Base-by-base conservation (phyloP, 352 stramenopile genomes). In the Elongisporangium senticosum region DNA sequence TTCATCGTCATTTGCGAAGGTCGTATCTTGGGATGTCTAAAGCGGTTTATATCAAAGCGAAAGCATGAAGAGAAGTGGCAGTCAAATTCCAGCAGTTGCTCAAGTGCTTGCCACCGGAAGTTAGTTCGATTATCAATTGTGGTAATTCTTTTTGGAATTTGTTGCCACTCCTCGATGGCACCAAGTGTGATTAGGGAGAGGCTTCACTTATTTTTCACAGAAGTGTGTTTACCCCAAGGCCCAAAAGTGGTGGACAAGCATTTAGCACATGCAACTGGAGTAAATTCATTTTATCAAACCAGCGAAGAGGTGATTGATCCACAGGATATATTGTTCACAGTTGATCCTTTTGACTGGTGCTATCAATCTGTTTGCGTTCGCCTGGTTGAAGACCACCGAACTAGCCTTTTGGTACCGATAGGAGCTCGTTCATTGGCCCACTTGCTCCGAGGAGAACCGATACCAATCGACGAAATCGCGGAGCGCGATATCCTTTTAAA, bases 331-430 rank as follows among this genome's bases (percentile, higher is more conserved):
- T 54, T 83, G 43, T 51, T 87, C 10, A 49, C 61, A 0, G 56
- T 90, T 4, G 80, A 89, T 43, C 68, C 78, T 4, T 87, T 89
- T 21, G 72, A 90, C 58, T 90, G 80, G 80, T 75, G 69, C 48
- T 79, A 69, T 33, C 61, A 73, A 15, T 47, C 71, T 19, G 52
- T 75, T 17, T 84, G 64, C 17, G 59, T 23, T 48, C 52, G 37
- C 15, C 60, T 75, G 55, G 17, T 54, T 10, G 55, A 64, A 51
- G 63, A 76, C 23, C 50, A 69, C 3, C 56, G 11, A 4, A 24
- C 62, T 7, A 59, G 61, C 0, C 85, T 79, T 51, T 58, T 83
- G 20, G 39, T 83, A 13, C 80, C 80, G 0, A 49, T 82, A 20
- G 78, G 80, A 0, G 37, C 65, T 7, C 68, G 65, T 3, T 69